A percentile compares a stretch with the other conserved stretches of the same genome.
These are phyloP conservation scores for Yarrowia deformans DNA, from an alignment of 805 yeast genomes.

Conservation along the genomic window DNA sequence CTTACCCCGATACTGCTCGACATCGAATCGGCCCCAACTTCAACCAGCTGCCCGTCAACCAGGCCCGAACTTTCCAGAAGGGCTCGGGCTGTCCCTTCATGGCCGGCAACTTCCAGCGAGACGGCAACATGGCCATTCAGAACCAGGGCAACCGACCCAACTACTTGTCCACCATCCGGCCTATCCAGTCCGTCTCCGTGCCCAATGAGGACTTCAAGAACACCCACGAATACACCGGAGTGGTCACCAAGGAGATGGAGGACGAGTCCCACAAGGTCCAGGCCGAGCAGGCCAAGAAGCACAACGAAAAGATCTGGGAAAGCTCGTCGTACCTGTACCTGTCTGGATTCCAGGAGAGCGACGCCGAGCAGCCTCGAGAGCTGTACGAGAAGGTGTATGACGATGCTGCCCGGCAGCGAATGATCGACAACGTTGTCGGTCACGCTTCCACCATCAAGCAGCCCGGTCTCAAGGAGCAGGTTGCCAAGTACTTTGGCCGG, in stretches of 20 bases:
- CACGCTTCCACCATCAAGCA: conserved; percentile 38
- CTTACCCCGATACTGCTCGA: conserved; percentile 86
- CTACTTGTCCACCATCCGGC: conserved; percentile 31
- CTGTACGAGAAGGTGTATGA: conserved; percentile 34
- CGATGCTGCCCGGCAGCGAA: conserved; percentile 27
- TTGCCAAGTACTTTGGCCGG: conserved; percentile 37
- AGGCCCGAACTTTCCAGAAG: conserved; percentile 24
- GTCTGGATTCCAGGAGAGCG: conserved; percentile 32
- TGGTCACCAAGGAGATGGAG: conserved; percentile 35
- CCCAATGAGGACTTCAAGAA: conserved; percentile 26
- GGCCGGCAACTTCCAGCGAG: conserved; percentile 37
- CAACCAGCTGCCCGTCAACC: conserved; percentile 83
- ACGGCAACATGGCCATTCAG: conserved; percentile 13
- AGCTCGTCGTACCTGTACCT: conserved; percentile 30
- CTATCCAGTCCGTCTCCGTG: conserved; percentile 32
- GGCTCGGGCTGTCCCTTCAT: conserved; percentile 33
- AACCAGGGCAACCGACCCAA: conserved; percentile 37
- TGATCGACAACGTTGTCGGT: conserved; percentile 31
- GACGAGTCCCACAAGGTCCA: conserved; percentile 27
- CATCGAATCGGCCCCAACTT: conserved; percentile 79
- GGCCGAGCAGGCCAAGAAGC: conserved; percentile 16
- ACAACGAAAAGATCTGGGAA: conserved; percentile 38
- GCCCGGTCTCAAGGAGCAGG: conserved; percentile 37
- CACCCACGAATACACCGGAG: conserved; percentile 29
- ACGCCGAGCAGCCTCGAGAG: conserved; percentile 29